Evolutionary conservation across 2,329 filamentous ascomycete species (phyloP), one percentile per base, ranked within the genome.

Genomic region (Alternaria longipes): DNA sequence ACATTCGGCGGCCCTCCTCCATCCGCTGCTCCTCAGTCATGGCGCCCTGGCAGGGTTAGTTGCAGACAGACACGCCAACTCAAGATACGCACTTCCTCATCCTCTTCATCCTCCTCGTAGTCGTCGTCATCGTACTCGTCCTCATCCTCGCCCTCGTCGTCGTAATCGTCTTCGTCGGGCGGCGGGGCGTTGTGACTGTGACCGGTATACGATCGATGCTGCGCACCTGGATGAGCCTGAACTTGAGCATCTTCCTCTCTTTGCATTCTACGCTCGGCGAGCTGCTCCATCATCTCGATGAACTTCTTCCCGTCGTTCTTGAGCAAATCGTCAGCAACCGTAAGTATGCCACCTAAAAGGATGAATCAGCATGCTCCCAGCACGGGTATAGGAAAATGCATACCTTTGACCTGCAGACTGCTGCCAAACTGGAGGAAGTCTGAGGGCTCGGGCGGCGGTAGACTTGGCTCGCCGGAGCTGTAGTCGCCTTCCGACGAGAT

Each of bases 211-310:
- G 76, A 73, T 52, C 81, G 70, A 57, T 79, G 77, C 69, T 79
- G 77, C 68, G 85, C 79, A 84, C 84, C 80, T 85, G 89, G 75
- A 78, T 89, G 85, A 66, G 83, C 82, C 54, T 84, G 81, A 72
- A 88, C 87, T 69, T 90, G 89, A 52, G 92, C 92, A 77, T 97
- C 93, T 81, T 95, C 94, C 83, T 98, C 94, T 70, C 95, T 90
- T 76, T 94, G 92, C 94, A 99, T 97, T 72, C 95, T 89, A 73
- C 94, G 92, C 82, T 99, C 95, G 38, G 95, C 95, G 72, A 99
- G 87, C 82, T 98, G 94, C 80, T 99, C 95, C 95, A 99, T 99
- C 95, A 99, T 99, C 79, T 99, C 95, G 81, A 99, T 99, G 83
- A 99, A 99, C 77, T 97, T 97, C 81, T 97, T 97, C 74, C 95